Evolutionary conservation across 208 protist genomes (phyloP).

Genomic region (Trypanosoma rangeli): DNA sequence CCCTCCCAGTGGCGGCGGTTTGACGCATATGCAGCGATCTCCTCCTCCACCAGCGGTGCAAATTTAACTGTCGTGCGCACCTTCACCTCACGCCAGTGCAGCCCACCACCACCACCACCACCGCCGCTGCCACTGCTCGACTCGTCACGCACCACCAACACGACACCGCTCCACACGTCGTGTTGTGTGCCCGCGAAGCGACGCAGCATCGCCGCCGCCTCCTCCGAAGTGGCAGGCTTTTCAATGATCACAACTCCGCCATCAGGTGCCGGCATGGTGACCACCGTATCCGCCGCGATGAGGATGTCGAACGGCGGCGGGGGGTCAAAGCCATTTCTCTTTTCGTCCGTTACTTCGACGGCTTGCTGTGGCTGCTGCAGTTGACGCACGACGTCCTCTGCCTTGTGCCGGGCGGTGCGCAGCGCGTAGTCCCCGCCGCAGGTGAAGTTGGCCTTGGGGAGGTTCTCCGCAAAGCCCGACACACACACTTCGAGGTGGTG

Average conservation of each 20-base stretch:
- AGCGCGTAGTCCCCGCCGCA: conserved; percentile 37
- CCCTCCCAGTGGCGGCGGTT: conserved; percentile 28
- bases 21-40: conserved; percentile 35
- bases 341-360: background rate
- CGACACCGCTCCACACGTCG: conserved; percentile 38
- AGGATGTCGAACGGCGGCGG: conserved; percentile 32
- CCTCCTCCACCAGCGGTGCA: conserved; percentile 23
- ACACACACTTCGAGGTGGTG: conserved; percentile 23
- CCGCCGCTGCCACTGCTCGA: background rate
- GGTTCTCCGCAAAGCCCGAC: conserved; percentile 40
- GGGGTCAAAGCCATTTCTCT: background rate
- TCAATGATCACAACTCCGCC: conserved; percentile 33
- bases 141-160: conserved; percentile 22
- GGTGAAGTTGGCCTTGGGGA: conserved; percentile 28
- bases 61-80: conserved; percentile 34
- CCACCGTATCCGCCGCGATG: conserved; percentile 44
- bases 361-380: conserved; percentile 12
- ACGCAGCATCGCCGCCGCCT: conserved; percentile 34
- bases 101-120: background rate
- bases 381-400: conserved; percentile 23
- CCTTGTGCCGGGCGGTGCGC: conserved; percentile 34
- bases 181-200: conserved; percentile 30
- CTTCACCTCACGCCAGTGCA: conserved; percentile 22
- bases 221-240: conserved; percentile 27
- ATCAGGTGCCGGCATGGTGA: conserved; percentile 11